A percentile compares a stretch with the other conserved stretches of the same genome.
phyloP scores from a whole-genome alignment of 441 rosid species.

The Hura crepitans region DNA sequence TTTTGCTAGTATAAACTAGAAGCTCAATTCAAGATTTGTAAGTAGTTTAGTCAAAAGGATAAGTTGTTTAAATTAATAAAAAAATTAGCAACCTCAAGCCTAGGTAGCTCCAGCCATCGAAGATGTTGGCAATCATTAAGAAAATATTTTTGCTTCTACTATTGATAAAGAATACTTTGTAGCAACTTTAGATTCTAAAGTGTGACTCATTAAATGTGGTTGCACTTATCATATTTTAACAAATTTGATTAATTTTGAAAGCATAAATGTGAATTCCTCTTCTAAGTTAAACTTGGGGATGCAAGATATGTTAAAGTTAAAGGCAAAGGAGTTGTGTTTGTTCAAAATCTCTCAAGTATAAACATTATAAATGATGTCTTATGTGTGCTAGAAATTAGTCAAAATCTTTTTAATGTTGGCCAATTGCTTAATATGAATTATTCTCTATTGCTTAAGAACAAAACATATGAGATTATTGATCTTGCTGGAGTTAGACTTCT shows the following conservation, averaged over 20 bases:
- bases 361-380: too few species aligned
- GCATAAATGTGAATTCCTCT: too few species aligned
- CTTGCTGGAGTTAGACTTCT: neutral
- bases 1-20: neutral
- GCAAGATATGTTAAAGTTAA: too few species aligned
- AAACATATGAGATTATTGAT: neutral
- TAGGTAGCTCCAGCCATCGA: neutral
- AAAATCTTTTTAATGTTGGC: too few species aligned
- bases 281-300: too few species aligned
- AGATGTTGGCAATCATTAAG: neutral
- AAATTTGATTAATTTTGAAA: neutral
- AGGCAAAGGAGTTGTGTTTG: too few species aligned
- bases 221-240: conserved; percentile 1
- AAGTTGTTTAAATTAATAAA: neutral
- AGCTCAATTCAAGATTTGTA: neutral
- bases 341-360: too few species aligned
- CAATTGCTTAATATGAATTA: too few species aligned
- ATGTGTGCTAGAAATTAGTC: too few species aligned
- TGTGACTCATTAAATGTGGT: neutral
- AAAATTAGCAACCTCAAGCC: neutral
- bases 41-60: neutral
- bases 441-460: too few species aligned
- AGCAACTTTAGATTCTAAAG: neutral
- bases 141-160: neutral
- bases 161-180: neutral